phyloP scores from a whole-genome alignment of 352 stramenopile genomes.

The Globisporangium polare region DNA sequence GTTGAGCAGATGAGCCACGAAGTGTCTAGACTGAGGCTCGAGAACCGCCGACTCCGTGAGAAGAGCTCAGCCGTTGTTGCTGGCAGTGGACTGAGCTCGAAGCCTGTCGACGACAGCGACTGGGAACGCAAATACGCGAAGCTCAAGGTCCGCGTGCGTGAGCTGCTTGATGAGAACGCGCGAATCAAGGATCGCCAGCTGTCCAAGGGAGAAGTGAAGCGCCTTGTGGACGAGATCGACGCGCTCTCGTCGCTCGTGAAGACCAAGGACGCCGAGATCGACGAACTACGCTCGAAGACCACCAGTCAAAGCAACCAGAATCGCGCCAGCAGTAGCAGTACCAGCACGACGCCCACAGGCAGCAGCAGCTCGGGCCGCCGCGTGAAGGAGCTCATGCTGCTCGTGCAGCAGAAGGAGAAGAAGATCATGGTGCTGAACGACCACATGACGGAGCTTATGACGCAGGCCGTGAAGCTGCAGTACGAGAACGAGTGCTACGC shows the following conservation, averaged over 20 bases:
- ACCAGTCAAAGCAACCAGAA: conserved; percentile 14
- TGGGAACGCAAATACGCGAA: conserved; percentile 41
- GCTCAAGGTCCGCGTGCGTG: conserved; percentile 40
- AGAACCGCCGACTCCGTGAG: conserved; percentile 45
- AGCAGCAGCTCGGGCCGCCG: conserved; percentile 27
- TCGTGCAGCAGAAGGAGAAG: conserved; percentile 58
- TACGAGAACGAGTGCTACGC: conserved; percentile 65
- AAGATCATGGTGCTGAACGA: conserved; percentile 85
- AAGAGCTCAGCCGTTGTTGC: neutral
- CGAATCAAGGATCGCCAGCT: conserved; percentile 45
- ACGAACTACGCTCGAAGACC: conserved; percentile 21
- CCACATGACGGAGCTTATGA: conserved; percentile 83
- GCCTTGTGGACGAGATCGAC: conserved; percentile 45
- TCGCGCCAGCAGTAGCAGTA: conserved; percentile 12
- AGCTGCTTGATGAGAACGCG: conserved; percentile 46
- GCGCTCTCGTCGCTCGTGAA: conserved; percentile 40
- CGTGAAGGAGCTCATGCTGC: conserved; percentile 45
- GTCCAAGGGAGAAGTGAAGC: conserved; percentile 41
- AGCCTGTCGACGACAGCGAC: conserved; percentile 17
- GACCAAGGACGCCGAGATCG: conserved; percentile 50
- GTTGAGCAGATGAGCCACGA: conserved; percentile 31
- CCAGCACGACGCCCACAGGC: conserved; percentile 11
- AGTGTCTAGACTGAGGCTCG: conserved; percentile 45
- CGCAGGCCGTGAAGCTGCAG: conserved; percentile 68
- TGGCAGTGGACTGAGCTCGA: conserved; percentile 8